Percentiles rank a stretch among this genome's conserved stretches.
Evolutionary conservation across 192 early-diverging fungal genomes (phyloP).

Genomic region (Lunasporangiospora selenospora): DNA sequence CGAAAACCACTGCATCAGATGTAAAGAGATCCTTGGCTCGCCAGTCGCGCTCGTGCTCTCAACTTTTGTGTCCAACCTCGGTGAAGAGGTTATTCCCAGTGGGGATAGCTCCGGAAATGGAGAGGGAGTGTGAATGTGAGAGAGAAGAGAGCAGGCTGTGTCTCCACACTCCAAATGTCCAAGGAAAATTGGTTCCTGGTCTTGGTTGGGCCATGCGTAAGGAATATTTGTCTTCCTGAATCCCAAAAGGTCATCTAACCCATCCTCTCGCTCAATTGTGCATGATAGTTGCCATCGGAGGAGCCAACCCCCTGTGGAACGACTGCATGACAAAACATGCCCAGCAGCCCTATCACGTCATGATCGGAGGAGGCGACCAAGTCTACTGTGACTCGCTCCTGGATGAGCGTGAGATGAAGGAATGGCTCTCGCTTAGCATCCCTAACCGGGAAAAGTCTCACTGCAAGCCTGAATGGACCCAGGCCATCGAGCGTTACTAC

Average conservation of each 20-base stretch:
- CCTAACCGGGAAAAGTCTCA: constrained; percentile 41
- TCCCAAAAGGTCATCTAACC: constrained; percentile 32
- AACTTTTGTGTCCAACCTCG: not conserved
- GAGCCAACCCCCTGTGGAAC: constrained; percentile 67
- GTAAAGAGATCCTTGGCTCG: not conserved
- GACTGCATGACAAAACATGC: constrained; percentile 68
- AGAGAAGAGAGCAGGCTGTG: not conserved
- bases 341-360: constrained; percentile 67
- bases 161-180: constrained; percentile 13
- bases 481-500: constrained; percentile 32
- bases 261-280: constrained; percentile 1
- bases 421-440: constrained; percentile 55
- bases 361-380: constrained; percentile 81
- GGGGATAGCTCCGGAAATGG: too few species aligned
- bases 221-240: too few species aligned
- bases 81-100: not conserved
- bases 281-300: constrained; percentile 51
- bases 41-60: too few species aligned
- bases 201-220: too few species aligned
- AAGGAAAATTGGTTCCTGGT: too few species aligned
- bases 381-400: constrained; percentile 70
- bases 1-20: constrained; percentile 16
- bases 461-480: constrained; percentile 17
- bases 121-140: too few species aligned
- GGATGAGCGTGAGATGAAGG: constrained; percentile 61